Percentiles rank a stretch among this genome's conserved stretches.
Conservation (phyloP, 1,139 yeast species). For the Debaryomyces sp. region DNA sequence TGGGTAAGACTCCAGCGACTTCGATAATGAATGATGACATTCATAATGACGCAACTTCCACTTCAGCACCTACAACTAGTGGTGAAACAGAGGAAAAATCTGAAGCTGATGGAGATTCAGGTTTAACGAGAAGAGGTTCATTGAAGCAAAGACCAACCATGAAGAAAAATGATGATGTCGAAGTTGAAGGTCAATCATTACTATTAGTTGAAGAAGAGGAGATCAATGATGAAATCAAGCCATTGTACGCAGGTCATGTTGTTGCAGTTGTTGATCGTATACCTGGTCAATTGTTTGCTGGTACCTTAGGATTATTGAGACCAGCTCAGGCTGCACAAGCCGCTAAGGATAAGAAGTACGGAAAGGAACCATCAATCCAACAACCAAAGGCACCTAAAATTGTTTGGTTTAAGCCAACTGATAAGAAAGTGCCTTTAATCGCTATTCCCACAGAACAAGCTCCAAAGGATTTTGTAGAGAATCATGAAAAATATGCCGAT, state of each 20-base stretch:
- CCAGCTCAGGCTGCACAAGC: slow-evolving; percentile 96
- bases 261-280: slow-evolving; percentile 97
- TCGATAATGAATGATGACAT: slow-evolving; percentile 60
- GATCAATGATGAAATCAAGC: slow-evolving; percentile 88
- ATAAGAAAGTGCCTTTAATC: slow-evolving; percentile 93
- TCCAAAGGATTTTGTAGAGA: slow-evolving; percentile 91
- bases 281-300: slow-evolving; percentile 93
- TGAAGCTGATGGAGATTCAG: slow-evolving; percentile 26
- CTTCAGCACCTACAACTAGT: slow-evolving; percentile 27
- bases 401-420: slow-evolving; percentile 99
- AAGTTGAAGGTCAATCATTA: slow-evolving; percentile 95
- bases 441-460: slow-evolving; percentile 99
- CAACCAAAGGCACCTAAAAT: slow-evolving; percentile 77
- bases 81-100: slow-evolving; percentile 20
- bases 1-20: slow-evolving; percentile 32
- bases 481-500: slow-evolving; percentile 80
- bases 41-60: slow-evolving; percentile 69
- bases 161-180: slow-evolving; percentile 97
- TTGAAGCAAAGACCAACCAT: slow-evolving; percentile 96
- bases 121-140: slow-evolving; percentile 82
- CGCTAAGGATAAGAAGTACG: slow-evolving; percentile 65
- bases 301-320: slow-evolving; percentile 88
- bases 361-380: slow-evolving; percentile 51
- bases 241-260: slow-evolving; percentile 96
- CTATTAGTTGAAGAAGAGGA: slow-evolving; percentile 94